phyloP scores from a whole-genome alignment of 2,329 filamentous ascomycete genomes.

The Colletotrichum sansevieriae region DNA sequence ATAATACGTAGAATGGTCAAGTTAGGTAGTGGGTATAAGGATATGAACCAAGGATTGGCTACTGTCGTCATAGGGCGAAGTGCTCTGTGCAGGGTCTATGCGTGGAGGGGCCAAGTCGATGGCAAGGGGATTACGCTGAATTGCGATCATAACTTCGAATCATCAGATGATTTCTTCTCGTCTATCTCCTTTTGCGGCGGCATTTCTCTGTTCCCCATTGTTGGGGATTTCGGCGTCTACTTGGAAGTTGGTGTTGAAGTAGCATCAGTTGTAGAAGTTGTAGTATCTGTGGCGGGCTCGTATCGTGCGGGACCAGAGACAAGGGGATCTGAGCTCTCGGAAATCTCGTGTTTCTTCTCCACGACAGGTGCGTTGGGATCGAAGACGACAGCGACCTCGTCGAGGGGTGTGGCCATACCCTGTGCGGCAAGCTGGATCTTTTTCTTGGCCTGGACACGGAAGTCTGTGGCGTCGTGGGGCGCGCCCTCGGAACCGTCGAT shows the following conservation, averaged over 20 bases:
- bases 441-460: slow-evolving; percentile 36
- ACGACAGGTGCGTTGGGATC: slow-evolving; percentile 27
- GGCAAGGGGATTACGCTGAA: neutral
- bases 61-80: slow-evolving; percentile 2
- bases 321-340: neutral
- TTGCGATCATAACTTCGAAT: slow-evolving; percentile 20
- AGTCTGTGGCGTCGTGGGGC: slow-evolving; percentile 29
- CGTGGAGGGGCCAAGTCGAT: neutral
- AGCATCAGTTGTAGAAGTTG: neutral
- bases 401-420: slow-evolving; percentile 32
- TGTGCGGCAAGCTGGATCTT: slow-evolving; percentile 35
- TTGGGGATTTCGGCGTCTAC: neutral
- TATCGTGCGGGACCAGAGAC: slow-evolving; percentile 18
- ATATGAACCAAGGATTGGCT: slow-evolving; percentile 16
- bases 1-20: slow-evolving; percentile 3
- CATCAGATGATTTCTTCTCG: neutral
- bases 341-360: slow-evolving; percentile 12
- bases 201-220: slow-evolving; percentile 11
- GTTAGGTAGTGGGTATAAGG: slow-evolving; percentile 30
- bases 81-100: neutral
- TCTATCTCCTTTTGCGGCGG: neutral
- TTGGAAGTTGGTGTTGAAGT: neutral
- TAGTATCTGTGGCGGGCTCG: neutral
- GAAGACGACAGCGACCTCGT: slow-evolving; percentile 34
- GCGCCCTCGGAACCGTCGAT: slow-evolving; percentile 28